Conservation (phyloP, 495 filamentous ascomycete species). For the Xylaria bambusicola region DNA sequence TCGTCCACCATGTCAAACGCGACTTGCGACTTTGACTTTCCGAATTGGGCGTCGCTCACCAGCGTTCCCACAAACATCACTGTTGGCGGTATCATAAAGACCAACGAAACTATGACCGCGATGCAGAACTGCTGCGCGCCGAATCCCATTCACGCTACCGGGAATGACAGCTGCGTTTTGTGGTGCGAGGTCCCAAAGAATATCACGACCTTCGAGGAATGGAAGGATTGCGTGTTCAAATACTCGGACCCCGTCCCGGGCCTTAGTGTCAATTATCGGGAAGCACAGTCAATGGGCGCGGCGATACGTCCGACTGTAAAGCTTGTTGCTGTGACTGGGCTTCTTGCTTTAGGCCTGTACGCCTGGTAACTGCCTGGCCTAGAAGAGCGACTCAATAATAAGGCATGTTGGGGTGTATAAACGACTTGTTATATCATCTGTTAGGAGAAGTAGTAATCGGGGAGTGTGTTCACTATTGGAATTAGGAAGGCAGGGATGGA, state of each 20-base stretch:
- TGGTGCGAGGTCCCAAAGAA: background rate
- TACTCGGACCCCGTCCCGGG: background rate
- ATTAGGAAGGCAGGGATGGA: no score
- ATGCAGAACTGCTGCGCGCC: constrained; percentile 13
- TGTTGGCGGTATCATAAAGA: background rate
- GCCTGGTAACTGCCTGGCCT: background rate
- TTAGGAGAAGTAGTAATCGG: no score
- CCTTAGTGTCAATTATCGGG: background rate
- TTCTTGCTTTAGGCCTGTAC: constrained; percentile 1
- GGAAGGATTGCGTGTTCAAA: background rate
- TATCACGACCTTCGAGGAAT: background rate
- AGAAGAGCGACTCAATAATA: background rate
- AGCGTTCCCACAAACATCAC: background rate
- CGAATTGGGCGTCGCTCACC: background rate
- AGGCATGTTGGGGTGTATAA: background rate
- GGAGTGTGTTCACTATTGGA: no score
- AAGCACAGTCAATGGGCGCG: background rate
- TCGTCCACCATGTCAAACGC: background rate
- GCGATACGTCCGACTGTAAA: background rate
- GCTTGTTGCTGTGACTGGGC: background rate
- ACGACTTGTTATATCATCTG: no score
- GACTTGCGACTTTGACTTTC: background rate
- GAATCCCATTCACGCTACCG: constrained; percentile 3
- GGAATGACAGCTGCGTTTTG: background rate
- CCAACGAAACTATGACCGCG: constrained; percentile 1